phyloP scores from a whole-genome alignment of 352 stramenopile genomes.

The Pythium brachiatum region DNA sequence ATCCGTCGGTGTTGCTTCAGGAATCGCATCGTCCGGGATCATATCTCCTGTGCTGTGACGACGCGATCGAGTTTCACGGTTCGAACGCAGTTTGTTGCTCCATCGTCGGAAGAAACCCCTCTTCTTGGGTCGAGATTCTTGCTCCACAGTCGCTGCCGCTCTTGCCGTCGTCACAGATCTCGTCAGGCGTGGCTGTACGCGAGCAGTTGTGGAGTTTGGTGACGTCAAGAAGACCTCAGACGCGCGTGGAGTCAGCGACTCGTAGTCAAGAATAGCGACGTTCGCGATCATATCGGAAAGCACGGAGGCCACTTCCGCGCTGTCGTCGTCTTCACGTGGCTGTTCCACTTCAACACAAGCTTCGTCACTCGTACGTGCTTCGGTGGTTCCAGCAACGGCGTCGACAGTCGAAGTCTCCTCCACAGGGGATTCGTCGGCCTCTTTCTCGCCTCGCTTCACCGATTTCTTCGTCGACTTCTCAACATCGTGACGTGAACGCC shows the following conservation, averaged over 20 bases:
- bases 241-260: background rate
- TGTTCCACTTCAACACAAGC: background rate
- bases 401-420: background rate
- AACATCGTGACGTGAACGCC: conserved; percentile 2
- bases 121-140: background rate
- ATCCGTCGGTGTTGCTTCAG: background rate
- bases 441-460: background rate
- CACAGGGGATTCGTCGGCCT: background rate
- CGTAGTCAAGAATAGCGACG: background rate
- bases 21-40: background rate
- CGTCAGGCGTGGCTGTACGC: background rate
- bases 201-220: conserved; percentile 4
- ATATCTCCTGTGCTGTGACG: conserved; percentile 7
- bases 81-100: background rate
- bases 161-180: background rate
- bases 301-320: background rate
- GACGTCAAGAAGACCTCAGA: conserved; percentile 2
- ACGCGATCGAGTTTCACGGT: background rate
- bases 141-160: background rate
- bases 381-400: background rate
- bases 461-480: background rate
- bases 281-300: background rate
- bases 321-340: background rate
- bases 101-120: background rate
- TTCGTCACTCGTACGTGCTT: too few species aligned